A percentile compares a stretch with the other conserved stretches of the same genome.
These are phyloP conservation scores for Gastrolobium villosum DNA, from an alignment of 306 rosid genomes.

Conservation along the genomic window DNA sequence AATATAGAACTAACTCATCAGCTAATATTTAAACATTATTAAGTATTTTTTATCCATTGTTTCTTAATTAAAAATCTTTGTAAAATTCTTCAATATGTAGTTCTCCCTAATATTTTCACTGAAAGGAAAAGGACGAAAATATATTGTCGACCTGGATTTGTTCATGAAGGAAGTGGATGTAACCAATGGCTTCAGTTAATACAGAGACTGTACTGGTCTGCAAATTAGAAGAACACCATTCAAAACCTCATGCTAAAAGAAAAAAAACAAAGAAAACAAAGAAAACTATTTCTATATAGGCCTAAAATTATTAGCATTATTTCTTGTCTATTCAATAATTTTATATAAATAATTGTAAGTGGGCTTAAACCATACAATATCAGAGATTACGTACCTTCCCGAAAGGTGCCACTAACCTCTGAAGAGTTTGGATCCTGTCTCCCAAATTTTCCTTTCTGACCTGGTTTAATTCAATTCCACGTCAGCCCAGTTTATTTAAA, in stretches of 20 bases:
- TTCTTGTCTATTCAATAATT: neutral
- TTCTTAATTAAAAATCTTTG: too few relatives aligned
- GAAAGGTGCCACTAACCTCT: constrained; percentile 76
- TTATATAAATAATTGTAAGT: constrained; percentile 8
- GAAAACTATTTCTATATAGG: constrained; percentile 22
- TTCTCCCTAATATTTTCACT: neutral
- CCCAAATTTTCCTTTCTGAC: constrained; percentile 73
- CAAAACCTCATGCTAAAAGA: neutral
- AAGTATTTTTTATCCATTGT: too few relatives aligned
- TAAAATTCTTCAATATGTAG: too few relatives aligned
- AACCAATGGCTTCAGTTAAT: constrained; percentile 73
- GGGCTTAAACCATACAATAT: neutral
- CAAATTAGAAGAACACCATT: constrained; percentile 12
- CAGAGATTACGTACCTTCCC: constrained; percentile 63
- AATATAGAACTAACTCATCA: neutral
- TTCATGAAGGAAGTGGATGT: constrained; percentile 72
- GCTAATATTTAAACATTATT: neutral
- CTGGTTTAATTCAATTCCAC: constrained; percentile 47
- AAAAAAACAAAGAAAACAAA: neutral
- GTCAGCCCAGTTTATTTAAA: neutral
- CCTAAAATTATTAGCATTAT: neutral
- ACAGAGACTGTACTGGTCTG: constrained; percentile 78
- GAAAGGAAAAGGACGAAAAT: neutral
- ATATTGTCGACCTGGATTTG: constrained; percentile 62
- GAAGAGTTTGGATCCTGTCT: constrained; percentile 75